Percentiles rank a stretch among this genome's conserved stretches.
These are phyloP conservation scores for Pleurotus platypus DNA, from an alignment of 768 basidiomycete genomes.

Conservation along the genomic window DNA sequence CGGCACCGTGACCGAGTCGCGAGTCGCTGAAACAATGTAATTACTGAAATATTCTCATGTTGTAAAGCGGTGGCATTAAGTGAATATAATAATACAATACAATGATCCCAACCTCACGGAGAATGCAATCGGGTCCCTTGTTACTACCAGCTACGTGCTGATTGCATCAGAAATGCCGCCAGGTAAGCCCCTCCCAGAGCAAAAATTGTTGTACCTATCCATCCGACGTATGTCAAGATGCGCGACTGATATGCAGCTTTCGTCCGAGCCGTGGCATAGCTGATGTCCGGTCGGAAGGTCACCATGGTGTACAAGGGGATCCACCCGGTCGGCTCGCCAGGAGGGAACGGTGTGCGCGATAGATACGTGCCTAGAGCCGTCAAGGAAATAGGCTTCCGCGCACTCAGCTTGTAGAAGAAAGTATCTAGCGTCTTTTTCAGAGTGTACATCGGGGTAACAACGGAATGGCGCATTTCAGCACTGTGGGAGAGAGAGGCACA, in stretches of 20 bases:
- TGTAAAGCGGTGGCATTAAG: not conserved
- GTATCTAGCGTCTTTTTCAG: slow-evolving; percentile 81
- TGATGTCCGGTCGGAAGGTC: slow-evolving; percentile 94
- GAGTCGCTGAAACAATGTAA: not conserved
- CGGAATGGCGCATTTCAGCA: slow-evolving; percentile 91
- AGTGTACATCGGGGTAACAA: slow-evolving; percentile 76
- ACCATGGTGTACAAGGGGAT: slow-evolving; percentile 96
- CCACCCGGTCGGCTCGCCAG: slow-evolving; percentile 70
- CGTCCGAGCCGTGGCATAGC: slow-evolving; percentile 76
- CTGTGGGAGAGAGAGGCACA: slow-evolving; percentile 38
- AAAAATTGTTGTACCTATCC: slow-evolving; percentile 42
- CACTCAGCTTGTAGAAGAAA: slow-evolving; percentile 61
- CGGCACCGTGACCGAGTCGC: not conserved
- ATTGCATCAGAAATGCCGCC: slow-evolving; percentile 32
- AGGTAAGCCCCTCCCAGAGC: slow-evolving; percentile 41
- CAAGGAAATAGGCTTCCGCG: slow-evolving; percentile 42
- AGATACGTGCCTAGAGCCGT: slow-evolving; percentile 43
- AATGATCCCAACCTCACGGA: not conserved
- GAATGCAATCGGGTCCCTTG: slow-evolving; percentile 8
- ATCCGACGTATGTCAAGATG: slow-evolving; percentile 50
- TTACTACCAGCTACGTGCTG: slow-evolving; percentile 24
- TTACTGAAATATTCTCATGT: not conserved
- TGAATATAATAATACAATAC: not conserved
- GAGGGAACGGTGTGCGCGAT: slow-evolving; percentile 54
- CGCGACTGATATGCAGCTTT: slow-evolving; percentile 68